phyloP scores from a whole-genome alignment of 805 yeast species.

The Scheffersomyces stipitis region DNA sequence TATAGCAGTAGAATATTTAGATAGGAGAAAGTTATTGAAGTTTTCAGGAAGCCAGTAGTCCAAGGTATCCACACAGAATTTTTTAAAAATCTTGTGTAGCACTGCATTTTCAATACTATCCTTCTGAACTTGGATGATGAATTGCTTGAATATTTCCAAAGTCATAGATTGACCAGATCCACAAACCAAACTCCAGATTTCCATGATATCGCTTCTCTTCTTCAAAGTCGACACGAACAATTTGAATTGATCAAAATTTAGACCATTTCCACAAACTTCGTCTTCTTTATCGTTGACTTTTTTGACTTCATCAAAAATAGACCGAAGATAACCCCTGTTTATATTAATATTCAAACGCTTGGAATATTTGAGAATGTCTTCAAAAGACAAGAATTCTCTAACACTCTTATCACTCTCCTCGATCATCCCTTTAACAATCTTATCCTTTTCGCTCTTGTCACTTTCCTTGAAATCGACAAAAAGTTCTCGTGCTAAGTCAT shows the following conservation, averaged over 20 bases:
- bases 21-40: constrained; percentile 28
- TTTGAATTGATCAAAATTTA: constrained; percentile 75
- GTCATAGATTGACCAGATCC: constrained; percentile 17
- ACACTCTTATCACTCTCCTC: constrained; percentile 15
- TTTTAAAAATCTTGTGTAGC: constrained; percentile 27
- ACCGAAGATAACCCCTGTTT: constrained; percentile 48
- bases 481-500: constrained; percentile 62
- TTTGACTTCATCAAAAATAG: constrained; percentile 50
- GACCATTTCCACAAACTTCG: constrained; percentile 32
- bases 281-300: constrained; percentile 29
- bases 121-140: constrained; percentile 48
- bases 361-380: constrained; percentile 66
- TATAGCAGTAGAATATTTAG: constrained; percentile 26
- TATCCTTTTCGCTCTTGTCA: constrained; percentile 25
- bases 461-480: constrained; percentile 38
- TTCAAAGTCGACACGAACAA: constrained; percentile 68
- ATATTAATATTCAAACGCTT: constrained; percentile 71
- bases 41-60: constrained; percentile 20
- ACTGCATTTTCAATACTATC: constrained; percentile 36
- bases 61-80: constrained; percentile 19
- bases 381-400: constrained; percentile 49
- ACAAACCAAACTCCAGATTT: constrained; percentile 46
- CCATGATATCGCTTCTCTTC: constrained; percentile 57
- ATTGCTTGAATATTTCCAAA: constrained; percentile 27
- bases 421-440: constrained; percentile 23